Base-by-base conservation (phyloP, 768 basidiomycete genomes). In the Dentipellis sp. region DNA sequence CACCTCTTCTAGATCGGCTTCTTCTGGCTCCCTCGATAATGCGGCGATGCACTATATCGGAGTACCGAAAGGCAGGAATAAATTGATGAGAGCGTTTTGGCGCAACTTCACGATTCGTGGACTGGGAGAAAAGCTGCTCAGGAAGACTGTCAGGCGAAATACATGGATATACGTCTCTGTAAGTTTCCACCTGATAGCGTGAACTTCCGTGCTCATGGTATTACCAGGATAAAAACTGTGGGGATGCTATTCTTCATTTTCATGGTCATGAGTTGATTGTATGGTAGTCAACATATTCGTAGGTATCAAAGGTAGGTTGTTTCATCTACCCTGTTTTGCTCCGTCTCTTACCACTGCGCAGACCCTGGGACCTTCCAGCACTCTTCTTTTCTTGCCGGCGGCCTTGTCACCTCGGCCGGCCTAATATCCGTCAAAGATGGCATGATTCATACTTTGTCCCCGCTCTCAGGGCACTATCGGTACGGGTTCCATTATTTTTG, bases 161-260 rank as follows among this genome's bases (percentile, higher is more conserved):
- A 83, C 82, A 2, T 86, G 84, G 84, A 84, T 88, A 36, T 86
- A 84, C 65, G 80, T 82, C 9, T 73, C 80, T 52, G 83, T 82
- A 62, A 60, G 77, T 39, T 14, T 6, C 34, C 10, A 57, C n/a
- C 11, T n/a, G 22, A 22, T n/a, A 38, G 42, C 10, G n/a, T 17
- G 12, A 29, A 39, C n/a, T 4, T 4, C 12, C 14, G 12, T 21
- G 39, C 19, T 56, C 16, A 35, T 51, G 53, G 55, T 17, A 50
- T 47, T 7, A n/a, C n/a, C 58, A 81, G 80, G 79, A 82, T 58
- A 78, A 75, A 56, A 72, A 79, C 56, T 80, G 81, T 81, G 47
- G 50, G 76, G 6, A 67, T 9, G 12, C 38, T 50, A 17, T 36
- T 21, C 48, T 11, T 60, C 38, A 1, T 38, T 12, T 56, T 17